Base-by-base conservation (phyloP, 176 grass and related monocot species). In the Phoenix dactylifera region DNA sequence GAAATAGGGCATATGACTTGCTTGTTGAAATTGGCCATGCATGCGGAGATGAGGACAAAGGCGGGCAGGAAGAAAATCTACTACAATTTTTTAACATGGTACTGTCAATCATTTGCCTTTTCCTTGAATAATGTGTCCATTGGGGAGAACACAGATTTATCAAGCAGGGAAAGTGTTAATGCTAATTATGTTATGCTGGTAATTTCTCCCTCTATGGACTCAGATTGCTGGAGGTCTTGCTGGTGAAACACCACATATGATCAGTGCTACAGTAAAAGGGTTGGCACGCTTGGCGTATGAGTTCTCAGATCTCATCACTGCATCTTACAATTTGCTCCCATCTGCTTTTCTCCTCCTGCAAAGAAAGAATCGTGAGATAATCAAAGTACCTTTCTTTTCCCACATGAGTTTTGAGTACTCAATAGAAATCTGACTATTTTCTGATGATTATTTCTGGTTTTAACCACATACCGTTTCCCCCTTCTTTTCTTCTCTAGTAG, bases 251-350 rank as follows among this genome's bases (percentile, higher is more conserved):
- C 87, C 87, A 23, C 71, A 80, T 55, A 86, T 86, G 24, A 78
- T 87, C 61, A 97, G 92, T 83, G 87, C 87, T 59, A 79, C 82
- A 56, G 79, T 97, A 28, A 97, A 83, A 73, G 92, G 92, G 19
- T 80, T 97, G 67, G 92, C 92, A 68, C 83, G 92, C 18, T 75
- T 97, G 60, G 87, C 84, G 49, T 91, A 97, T 39, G 92, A 97
- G 56, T 97, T 97, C 63, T 78, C 87, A 15, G 92, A 97, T 32
- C 83, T 97, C 60, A 82, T 97, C 65, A 84, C 67, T 77, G 72
- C 79, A 64, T 80, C 92, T 4, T 97, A 91, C 78, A 91, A 80
- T 22, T 72, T 97, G 29, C 87, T 97, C 17, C 92, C 92, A 16
- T 82, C 88, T 7, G 54, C 76, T 54, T 92, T 85, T 82, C 78